These are phyloP conservation scores for Naganishia vaughanmartiniae DNA, from an alignment of 768 basidiomycete species.

Conservation along the genomic window DNA sequence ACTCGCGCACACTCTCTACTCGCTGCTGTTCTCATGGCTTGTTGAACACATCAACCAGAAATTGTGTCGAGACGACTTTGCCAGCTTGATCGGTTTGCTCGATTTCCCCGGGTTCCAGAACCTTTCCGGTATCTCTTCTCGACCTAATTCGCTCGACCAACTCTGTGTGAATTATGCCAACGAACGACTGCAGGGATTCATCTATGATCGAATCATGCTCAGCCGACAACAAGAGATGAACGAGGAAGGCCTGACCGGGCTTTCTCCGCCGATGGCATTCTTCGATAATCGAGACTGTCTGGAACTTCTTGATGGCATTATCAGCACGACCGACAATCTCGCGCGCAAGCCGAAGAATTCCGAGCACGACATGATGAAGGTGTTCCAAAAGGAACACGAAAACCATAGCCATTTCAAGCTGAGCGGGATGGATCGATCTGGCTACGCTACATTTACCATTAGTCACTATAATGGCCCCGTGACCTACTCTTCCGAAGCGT, in stretches of 20 bases:
- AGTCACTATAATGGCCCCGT: slow-evolving; percentile 89
- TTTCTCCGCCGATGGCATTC: slow-evolving; percentile 65
- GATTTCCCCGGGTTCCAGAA: slow-evolving; percentile 93
- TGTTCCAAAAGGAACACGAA: slow-evolving; percentile 88
- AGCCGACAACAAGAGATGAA: slow-evolving; percentile 76
- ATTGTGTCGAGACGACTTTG: slow-evolving; percentile 82
- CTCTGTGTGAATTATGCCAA: slow-evolving; percentile 96
- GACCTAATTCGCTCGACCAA: slow-evolving; percentile 90
- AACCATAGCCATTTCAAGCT: slow-evolving; percentile 90
- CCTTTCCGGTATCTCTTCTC: slow-evolving; percentile 55
- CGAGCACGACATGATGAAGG: slow-evolving; percentile 89
- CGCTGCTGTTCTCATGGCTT: slow-evolving; percentile 90
- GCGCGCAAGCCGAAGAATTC: slow-evolving; percentile 84
- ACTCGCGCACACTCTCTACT: slow-evolving; percentile 87
- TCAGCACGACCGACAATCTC: slow-evolving; percentile 98
- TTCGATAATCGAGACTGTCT: slow-evolving; percentile 90
- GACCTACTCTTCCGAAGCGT: slow-evolving; percentile 83
- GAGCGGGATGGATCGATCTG: slow-evolving; percentile 69
- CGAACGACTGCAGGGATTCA: slow-evolving; percentile 81
- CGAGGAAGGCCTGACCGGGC: slow-evolving; percentile 70
- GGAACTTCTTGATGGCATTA: slow-evolving; percentile 80
- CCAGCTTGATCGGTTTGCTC: slow-evolving; percentile 85
- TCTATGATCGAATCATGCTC: slow-evolving; percentile 77
- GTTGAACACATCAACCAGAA: slow-evolving; percentile 95
- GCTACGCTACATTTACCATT: slow-evolving; percentile 82